phyloP scores from a whole-genome alignment of 768 basidiomycete genomes.

The Mycena chlorophos region DNA sequence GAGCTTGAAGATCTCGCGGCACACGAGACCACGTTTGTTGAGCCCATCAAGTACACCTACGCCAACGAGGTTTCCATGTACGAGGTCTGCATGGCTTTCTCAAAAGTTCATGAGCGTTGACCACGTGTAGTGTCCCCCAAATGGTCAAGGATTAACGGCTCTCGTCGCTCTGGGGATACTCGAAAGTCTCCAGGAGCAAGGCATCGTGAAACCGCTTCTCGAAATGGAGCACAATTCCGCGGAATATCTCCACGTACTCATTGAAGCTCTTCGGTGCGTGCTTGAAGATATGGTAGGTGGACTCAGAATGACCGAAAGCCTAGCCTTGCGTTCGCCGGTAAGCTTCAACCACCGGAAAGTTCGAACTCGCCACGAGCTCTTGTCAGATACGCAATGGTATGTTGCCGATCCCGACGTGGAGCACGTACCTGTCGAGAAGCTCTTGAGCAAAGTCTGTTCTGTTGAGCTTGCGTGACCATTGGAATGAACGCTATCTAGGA shows the following conservation, averaged over 20 bases:
- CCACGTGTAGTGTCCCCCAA: constrained; percentile 79
- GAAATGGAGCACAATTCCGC: constrained; percentile 90
- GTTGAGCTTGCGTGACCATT: no score
- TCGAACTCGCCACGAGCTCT: neutral
- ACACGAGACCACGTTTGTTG: constrained; percentile 76
- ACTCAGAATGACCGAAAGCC: neutral
- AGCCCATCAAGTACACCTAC: constrained; percentile 92
- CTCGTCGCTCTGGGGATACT: constrained; percentile 91
- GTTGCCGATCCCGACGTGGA: constrained; percentile 87
- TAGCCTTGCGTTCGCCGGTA: constrained; percentile 76
- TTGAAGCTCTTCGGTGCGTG: constrained; percentile 82
- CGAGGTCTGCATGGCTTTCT: constrained; percentile 57
- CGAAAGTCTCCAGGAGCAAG: constrained; percentile 78
- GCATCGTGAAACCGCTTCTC: constrained; percentile 63
- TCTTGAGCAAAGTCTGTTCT: constrained; percentile 92
- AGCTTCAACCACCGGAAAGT: constrained; percentile 14
- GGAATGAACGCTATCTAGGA: no score
- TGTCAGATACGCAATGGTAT: constrained; percentile 82
- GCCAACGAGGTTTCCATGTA: constrained; percentile 83
- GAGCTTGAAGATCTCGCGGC: constrained; percentile 88
- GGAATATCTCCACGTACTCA: constrained; percentile 83
- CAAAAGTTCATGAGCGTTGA: neutral
- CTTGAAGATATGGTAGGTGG: neutral
- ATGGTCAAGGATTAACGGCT: constrained; percentile 94
- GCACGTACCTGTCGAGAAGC: constrained; percentile 74